Evolutionary conservation across 768 basidiomycete species (phyloP).

Genomic region (Omphalotus guepiniiformis): DNA sequence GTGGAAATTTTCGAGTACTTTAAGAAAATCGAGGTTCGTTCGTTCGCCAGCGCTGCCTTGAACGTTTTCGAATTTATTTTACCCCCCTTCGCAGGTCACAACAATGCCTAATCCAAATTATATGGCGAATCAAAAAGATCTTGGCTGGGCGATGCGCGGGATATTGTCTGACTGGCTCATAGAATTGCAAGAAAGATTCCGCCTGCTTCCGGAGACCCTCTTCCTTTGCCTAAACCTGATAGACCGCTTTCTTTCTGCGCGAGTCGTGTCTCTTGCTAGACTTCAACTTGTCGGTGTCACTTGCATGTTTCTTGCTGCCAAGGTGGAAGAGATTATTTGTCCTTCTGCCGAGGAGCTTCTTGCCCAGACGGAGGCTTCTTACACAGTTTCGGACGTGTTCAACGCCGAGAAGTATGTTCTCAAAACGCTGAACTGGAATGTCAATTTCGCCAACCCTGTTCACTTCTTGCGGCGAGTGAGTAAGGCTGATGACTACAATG

Average conservation of each 20-base stretch:
- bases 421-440: conserved; percentile 80
- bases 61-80: conserved; percentile 9
- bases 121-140: conserved; percentile 77
- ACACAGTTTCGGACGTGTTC: conserved; percentile 74
- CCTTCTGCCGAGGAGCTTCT: conserved; percentile 82
- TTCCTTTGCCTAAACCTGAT: conserved; percentile 88
- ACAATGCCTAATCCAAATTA: conserved; percentile 83
- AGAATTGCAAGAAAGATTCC: conserved; percentile 85
- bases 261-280: conserved; percentile 76
- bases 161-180: conserved; percentile 93
- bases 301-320: conserved; percentile 83
- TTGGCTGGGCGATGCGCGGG: conserved; percentile 87
- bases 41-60: conserved; percentile 2
- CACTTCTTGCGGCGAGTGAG: conserved; percentile 84
- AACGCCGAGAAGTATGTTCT: conserved; percentile 88
- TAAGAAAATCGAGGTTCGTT: conserved; percentile 71
- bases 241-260: conserved; percentile 65
- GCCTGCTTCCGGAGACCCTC: conserved; percentile 84
- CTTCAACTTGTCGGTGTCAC: conserved; percentile 90
- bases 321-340: conserved; percentile 90
- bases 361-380: conserved; percentile 73
- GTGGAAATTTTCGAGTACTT: conserved; percentile 85
- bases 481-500: conserved; percentile 91
- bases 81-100: conserved; percentile 51
- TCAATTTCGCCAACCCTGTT: conserved; percentile 85